phyloP scores from a whole-genome alignment of 2,329 filamentous ascomycete genomes.

The Diaporthe helianthi region DNA sequence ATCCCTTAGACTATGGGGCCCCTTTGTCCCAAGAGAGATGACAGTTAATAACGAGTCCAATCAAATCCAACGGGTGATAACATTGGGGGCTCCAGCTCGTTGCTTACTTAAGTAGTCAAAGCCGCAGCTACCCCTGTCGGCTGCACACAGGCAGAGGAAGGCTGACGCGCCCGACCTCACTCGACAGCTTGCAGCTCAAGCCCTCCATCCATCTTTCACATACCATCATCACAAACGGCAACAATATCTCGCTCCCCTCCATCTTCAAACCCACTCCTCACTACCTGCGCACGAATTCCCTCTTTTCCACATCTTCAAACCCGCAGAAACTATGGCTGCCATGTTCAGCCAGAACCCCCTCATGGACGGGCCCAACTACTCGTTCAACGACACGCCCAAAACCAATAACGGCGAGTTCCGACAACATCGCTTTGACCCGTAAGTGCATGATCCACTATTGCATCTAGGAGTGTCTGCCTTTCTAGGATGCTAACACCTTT shows the following conservation, averaged over 20 bases:
- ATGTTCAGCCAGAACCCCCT: constrained; percentile 75
- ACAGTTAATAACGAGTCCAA: constrained; percentile 23
- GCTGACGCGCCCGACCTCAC: constrained; percentile 42
- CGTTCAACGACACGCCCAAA: constrained; percentile 67
- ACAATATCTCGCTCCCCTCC: constrained; percentile 29
- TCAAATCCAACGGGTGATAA: constrained; percentile 8
- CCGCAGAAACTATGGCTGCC: constrained; percentile 62
- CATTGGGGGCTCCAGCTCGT: background rate
- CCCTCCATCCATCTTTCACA: constrained; percentile 30
- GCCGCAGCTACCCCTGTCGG: constrained; percentile 30
- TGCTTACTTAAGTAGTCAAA: constrained; percentile 39
- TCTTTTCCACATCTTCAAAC: background rate
- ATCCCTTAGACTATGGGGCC: constrained; percentile 26
- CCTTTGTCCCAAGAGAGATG: constrained; percentile 27
- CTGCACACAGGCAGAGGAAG: constrained; percentile 55
- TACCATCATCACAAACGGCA: constrained; percentile 32
- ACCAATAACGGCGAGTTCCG: constrained; percentile 61
- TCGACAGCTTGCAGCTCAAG: constrained; percentile 29
- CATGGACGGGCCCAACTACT: constrained; percentile 74
- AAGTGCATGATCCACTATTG: constrained; percentile 46
- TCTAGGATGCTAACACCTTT: constrained; percentile 11
- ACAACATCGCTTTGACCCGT: constrained; percentile 94
- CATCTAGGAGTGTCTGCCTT: background rate
- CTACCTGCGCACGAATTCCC: background rate
- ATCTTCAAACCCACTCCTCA: constrained; percentile 30